Conservation (phyloP, 139 green algal genomes). For the Volvox reticuliferus region DNA sequence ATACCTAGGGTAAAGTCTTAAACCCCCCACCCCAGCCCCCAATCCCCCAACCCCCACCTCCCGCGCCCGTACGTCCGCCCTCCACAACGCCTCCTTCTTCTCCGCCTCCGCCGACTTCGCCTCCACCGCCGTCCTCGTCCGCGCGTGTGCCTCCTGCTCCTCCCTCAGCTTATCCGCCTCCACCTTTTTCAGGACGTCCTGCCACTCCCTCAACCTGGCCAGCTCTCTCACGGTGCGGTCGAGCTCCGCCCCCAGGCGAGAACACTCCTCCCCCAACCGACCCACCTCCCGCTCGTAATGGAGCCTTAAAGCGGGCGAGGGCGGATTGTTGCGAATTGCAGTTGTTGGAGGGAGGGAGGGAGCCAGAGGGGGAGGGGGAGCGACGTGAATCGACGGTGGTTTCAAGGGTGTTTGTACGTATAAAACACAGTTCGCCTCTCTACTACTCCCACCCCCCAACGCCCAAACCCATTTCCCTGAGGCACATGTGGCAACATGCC, state of each 20-base stretch:
- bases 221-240: slow-evolving; percentile 26
- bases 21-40: background rate
- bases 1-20: too few relatives aligned
- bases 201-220: slow-evolving; percentile 49
- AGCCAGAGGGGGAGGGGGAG: background rate
- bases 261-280: slow-evolving; percentile 28
- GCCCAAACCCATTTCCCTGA: too few relatives aligned
- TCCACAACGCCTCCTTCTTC: slow-evolving; percentile 27
- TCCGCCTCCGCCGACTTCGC: slow-evolving; percentile 4
- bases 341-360: background rate
- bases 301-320: background rate
- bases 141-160: slow-evolving; percentile 43
- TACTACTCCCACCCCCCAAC: too few relatives aligned
- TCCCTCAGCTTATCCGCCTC: slow-evolving; percentile 63
- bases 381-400: background rate
- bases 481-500: too few relatives aligned
- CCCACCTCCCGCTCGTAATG: slow-evolving; percentile 42
- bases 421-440: too few relatives aligned
- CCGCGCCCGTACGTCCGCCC: background rate
- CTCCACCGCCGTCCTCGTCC: background rate
- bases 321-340: too few relatives aligned
- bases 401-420: too few relatives aligned
- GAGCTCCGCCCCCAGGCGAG: slow-evolving; percentile 7
- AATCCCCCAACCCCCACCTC: slow-evolving; percentile 25
- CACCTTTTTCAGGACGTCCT: slow-evolving; percentile 61